Percentiles rank a stretch among this genome's conserved stretches.
These are phyloP conservation scores for Curvularia eragrostidis DNA, from an alignment of 2,329 filamentous ascomycete species.

Conservation along the genomic window DNA sequence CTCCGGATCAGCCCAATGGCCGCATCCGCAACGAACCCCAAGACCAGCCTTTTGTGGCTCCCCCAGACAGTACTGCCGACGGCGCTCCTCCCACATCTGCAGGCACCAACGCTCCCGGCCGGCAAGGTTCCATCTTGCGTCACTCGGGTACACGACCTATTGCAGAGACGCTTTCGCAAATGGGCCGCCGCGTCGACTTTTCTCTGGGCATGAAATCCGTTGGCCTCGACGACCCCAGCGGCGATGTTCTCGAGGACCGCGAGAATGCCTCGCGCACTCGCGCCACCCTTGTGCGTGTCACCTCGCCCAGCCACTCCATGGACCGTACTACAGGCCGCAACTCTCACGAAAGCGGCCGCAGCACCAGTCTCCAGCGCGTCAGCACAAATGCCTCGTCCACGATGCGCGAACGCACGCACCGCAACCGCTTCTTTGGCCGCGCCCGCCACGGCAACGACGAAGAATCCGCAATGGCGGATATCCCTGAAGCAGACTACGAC, in stretches of 20 bases:
- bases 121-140: slow-evolving; percentile 63
- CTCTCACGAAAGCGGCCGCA: slow-evolving; percentile 45
- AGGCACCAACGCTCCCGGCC: slow-evolving; percentile 20
- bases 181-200: slow-evolving; percentile 72
- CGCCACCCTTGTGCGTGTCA: slow-evolving; percentile 49
- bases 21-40: slow-evolving; percentile 44
- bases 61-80: slow-evolving; percentile 31
- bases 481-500: slow-evolving; percentile 48
- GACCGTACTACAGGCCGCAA: slow-evolving; percentile 27
- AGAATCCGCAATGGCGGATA: slow-evolving; percentile 57
- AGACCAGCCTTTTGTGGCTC: slow-evolving; percentile 54
- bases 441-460: slow-evolving; percentile 44
- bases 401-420: slow-evolving; percentile 54
- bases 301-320: slow-evolving; percentile 45
- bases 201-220: slow-evolving; percentile 71
- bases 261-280: slow-evolving; percentile 46
- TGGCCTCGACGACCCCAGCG: slow-evolving; percentile 64
- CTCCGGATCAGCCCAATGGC: slow-evolving; percentile 55
- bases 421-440: slow-evolving; percentile 69
- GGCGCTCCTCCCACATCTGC: slow-evolving; percentile 2
- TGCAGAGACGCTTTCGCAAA: slow-evolving; percentile 64
- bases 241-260: slow-evolving; percentile 69
- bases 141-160: slow-evolving; percentile 57
- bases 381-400: slow-evolving; percentile 43
- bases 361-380: slow-evolving; percentile 44